Percentiles rank a stretch among this genome's conserved stretches.
Conservation (phyloP, 2,329 filamentous ascomycete species). For the Atkinsonella texensis region DNA sequence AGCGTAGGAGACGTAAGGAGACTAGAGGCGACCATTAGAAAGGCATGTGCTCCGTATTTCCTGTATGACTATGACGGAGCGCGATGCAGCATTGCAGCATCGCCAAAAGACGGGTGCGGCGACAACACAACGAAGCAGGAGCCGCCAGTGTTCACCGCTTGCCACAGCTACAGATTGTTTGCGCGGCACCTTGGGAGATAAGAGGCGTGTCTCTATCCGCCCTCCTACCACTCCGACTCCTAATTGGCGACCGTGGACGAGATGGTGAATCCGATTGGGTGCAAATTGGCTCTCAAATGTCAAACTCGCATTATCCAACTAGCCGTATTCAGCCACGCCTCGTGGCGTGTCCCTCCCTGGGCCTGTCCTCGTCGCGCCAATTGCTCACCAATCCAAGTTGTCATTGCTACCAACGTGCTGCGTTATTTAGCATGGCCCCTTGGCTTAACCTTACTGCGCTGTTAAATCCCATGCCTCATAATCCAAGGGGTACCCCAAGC, state of each 20-base stretch:
- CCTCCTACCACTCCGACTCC: slow-evolving; percentile 7
- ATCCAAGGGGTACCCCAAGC: no score
- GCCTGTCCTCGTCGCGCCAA: not conserved
- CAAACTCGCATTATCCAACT: not conserved
- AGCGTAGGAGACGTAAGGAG: not conserved
- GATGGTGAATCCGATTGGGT: slow-evolving; percentile 15
- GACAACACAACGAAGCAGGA: not conserved
- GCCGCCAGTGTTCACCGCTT: no score
- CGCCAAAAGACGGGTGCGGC: not conserved
- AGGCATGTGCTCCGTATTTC: not conserved
- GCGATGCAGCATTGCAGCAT: not conserved
- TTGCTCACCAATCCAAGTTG: not conserved
- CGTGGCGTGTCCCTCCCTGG: not conserved
- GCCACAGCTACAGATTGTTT: not conserved
- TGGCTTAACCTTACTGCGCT: no score
- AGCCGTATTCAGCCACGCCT: not conserved
- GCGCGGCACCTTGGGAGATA: not conserved
- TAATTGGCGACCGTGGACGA: slow-evolving; percentile 18
- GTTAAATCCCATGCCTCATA: no score
- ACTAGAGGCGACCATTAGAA: not conserved
- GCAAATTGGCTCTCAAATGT: not conserved
- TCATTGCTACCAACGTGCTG: not conserved
- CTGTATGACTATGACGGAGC: not conserved
- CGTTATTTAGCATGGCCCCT: not conserved
- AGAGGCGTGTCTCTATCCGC: slow-evolving; percentile 4